These are phyloP conservation scores for Microcyclospora pomicola DNA, from an alignment of 2,329 filamentous ascomycete species.

Conservation along the genomic window DNA sequence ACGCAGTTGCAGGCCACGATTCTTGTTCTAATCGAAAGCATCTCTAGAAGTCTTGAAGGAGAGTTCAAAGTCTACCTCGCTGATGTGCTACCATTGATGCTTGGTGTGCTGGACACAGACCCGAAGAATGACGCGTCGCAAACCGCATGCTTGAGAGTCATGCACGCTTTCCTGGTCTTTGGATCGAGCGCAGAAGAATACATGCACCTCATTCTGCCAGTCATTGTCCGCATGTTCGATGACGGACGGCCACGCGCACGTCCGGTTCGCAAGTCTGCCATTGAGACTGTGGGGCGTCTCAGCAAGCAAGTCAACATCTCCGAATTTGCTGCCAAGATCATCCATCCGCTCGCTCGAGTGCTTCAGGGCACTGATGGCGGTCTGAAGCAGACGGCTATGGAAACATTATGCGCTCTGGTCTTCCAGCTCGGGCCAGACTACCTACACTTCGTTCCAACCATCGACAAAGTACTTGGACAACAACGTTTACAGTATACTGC, in stretches of 20 bases:
- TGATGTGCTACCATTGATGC: slow-evolving; percentile 78
- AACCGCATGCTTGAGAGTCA: slow-evolving; percentile 43
- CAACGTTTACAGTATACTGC: slow-evolving; percentile 80
- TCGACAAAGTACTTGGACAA: slow-evolving; percentile 69
- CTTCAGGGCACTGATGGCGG: slow-evolving; percentile 58
- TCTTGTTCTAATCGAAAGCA: slow-evolving; percentile 79
- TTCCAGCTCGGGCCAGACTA: slow-evolving; percentile 95
- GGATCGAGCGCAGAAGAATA: slow-evolving; percentile 94
- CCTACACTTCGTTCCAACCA: slow-evolving; percentile 80
- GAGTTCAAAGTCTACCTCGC: slow-evolving; percentile 97
- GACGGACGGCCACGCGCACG: slow-evolving; percentile 39
- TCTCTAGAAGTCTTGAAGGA: slow-evolving; percentile 83
- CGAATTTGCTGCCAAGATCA: slow-evolving; percentile 90
- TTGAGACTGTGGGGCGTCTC: slow-evolving; percentile 87
- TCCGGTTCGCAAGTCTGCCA: slow-evolving; percentile 71
- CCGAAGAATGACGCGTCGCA: slow-evolving; percentile 51
- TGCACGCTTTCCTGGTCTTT: slow-evolving; percentile 93
- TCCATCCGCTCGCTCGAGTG: slow-evolving; percentile 80
- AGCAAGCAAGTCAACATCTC: slow-evolving; percentile 95
- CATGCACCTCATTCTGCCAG: slow-evolving; percentile 96
- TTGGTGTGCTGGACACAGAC: slow-evolving; percentile 84
- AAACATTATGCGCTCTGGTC: slow-evolving; percentile 88
- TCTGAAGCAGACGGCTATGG: slow-evolving; percentile 69
- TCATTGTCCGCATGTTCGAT: slow-evolving; percentile 89
- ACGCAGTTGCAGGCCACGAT: slow-evolving; percentile 80